These are phyloP conservation scores for Apostasia shenzhenica DNA, from an alignment of 106 monocot genomes.

Conservation along the genomic window DNA sequence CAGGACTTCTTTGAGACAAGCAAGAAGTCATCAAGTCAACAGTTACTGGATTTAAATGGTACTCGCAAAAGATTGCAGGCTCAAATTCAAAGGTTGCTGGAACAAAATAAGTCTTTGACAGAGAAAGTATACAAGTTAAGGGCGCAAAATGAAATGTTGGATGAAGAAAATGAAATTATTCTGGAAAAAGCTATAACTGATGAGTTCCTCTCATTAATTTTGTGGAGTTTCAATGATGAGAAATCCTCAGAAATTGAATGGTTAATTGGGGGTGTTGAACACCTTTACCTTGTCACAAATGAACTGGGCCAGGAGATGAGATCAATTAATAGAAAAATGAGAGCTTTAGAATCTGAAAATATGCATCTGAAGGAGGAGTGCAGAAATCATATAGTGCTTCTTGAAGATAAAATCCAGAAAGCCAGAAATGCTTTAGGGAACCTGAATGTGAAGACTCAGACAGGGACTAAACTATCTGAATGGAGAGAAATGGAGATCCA, in stretches of 20 bases:
- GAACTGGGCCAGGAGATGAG: constrained; percentile 26
- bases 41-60: constrained; percentile 24
- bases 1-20: constrained; percentile 17
- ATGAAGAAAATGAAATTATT: constrained; percentile 30
- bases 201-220: constrained; percentile 36
- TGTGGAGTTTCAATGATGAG: constrained; percentile 31
- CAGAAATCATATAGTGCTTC: not conserved
- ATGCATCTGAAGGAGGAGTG: constrained; percentile 22
- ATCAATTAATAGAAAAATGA: constrained; percentile 21
- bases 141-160: constrained; percentile 20
- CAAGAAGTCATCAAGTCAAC: constrained; percentile 7
- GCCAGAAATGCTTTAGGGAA: constrained; percentile 15
- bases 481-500: constrained; percentile 19
- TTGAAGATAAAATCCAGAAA: constrained; percentile 15
- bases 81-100: constrained; percentile 30
- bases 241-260: constrained; percentile 21
- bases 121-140: constrained; percentile 15
- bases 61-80: constrained; percentile 13
- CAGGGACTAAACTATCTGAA: constrained; percentile 5
- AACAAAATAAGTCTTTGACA: constrained; percentile 31
- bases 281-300: constrained; percentile 11
- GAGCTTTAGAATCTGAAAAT: constrained; percentile 21
- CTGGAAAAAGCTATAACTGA: constrained; percentile 23
- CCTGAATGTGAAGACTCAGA: constrained; percentile 5
- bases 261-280: constrained; percentile 15